Conservation (phyloP, 805 yeast genomes). For the Cyberlindnera bimundalis region DNA sequence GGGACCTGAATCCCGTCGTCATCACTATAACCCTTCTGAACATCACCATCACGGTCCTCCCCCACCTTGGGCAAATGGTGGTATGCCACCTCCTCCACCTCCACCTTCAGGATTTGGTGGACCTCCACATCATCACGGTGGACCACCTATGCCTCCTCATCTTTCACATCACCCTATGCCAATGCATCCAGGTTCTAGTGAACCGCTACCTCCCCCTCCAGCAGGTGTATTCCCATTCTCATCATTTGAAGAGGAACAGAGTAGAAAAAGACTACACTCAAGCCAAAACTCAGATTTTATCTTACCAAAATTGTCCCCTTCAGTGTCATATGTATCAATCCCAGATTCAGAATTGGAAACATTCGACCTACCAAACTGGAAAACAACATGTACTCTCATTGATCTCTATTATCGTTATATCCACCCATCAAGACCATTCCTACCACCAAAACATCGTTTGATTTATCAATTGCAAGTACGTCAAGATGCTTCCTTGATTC, state of each 20-base stretch:
- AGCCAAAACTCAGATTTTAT: conserved; percentile 6
- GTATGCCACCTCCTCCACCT: conserved; percentile 6
- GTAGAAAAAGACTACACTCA: conserved; percentile 10
- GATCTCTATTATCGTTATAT: conserved; percentile 40
- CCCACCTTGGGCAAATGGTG: conserved; percentile 1
- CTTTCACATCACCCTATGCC: conserved; percentile 5
- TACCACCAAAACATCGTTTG: conserved; percentile 35
- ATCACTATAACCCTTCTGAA: background rate
- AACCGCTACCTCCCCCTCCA: conserved; percentile 10
- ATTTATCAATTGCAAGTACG: conserved; percentile 30
- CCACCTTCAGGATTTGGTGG: conserved; percentile 2
- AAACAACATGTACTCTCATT: conserved; percentile 31
- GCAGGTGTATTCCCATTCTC: conserved; percentile 5
- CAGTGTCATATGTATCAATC: conserved; percentile 19
- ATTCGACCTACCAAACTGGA: conserved; percentile 37
- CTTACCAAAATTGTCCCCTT: conserved; percentile 11
- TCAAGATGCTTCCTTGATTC: conserved; percentile 30
- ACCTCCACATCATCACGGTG: conserved; percentile 1
- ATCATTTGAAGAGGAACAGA: conserved; percentile 7
- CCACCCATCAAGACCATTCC: conserved; percentile 35
- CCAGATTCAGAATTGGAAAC: conserved; percentile 30
- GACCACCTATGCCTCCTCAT: conserved; percentile 5
- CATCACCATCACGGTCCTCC: conserved; percentile 2
- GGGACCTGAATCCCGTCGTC: background rate
- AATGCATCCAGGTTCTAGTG: conserved; percentile 7